These are phyloP conservation scores for Rhizomucor miehei DNA, from an alignment of 371 early-diverging fungal genomes.

Conservation along the genomic window DNA sequence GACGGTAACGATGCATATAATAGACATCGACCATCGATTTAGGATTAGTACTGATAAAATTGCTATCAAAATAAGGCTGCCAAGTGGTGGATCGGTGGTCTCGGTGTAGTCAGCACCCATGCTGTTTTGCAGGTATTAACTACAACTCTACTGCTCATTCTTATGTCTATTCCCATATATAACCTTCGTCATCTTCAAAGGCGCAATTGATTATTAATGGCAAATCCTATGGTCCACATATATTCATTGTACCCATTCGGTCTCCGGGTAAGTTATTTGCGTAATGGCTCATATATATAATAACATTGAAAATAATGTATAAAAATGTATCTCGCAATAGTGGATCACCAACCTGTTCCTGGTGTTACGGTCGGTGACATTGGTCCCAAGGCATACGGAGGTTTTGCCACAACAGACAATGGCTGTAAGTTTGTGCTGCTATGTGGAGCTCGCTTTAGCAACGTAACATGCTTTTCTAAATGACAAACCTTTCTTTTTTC, in stretches of 20 bases:
- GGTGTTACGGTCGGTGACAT: constrained; percentile 88
- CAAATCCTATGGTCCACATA: constrained; percentile 76
- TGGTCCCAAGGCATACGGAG: constrained; percentile 78
- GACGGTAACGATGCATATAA: constrained; percentile 31
- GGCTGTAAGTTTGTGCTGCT: constrained; percentile 60
- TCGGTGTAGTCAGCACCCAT: constrained; percentile 66
- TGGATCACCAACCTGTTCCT: constrained; percentile 65
- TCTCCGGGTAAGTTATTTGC: constrained; percentile 42
- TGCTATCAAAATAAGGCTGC: constrained; percentile 39
- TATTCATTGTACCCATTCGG: constrained; percentile 84
- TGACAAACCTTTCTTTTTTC: neutral
- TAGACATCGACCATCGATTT: too few relatives aligned
- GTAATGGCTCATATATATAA: neutral
- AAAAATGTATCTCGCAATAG: constrained; percentile 15
- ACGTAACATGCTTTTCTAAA: neutral
- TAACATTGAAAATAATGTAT: neutral
- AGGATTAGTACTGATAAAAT: too few relatives aligned
- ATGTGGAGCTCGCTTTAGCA: neutral
- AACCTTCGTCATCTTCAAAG: constrained; percentile 14
- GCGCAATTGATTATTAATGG: constrained; percentile 78
- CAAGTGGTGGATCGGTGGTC: constrained; percentile 92
- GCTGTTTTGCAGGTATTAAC: constrained; percentile 74
- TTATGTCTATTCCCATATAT: too few relatives aligned
- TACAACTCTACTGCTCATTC: too few relatives aligned
- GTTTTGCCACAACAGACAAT: constrained; percentile 75